These are phyloP conservation scores for Mycena sp. DNA, from an alignment of 1,284 basidiomycete species.

Conservation along the genomic window DNA sequence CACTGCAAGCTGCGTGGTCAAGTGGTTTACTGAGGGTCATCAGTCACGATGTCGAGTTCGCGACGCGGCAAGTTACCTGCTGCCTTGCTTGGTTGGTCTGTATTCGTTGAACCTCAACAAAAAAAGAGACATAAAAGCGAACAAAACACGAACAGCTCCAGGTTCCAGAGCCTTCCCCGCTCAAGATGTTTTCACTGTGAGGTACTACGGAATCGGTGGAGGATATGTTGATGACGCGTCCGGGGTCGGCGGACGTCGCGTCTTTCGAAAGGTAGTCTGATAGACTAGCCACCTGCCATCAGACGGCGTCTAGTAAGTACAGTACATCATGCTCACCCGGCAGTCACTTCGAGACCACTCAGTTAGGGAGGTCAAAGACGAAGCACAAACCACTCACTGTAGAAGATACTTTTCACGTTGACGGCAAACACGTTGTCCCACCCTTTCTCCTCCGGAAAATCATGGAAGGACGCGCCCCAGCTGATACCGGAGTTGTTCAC, in stretches of 20 bases:
- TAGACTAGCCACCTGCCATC: conserved; percentile 46
- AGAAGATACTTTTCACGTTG: conserved; percentile 86
- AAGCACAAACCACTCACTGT: conserved; percentile 57
- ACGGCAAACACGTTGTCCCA: conserved; percentile 87
- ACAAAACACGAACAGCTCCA: conserved; percentile 76
- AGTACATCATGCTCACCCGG: conserved; percentile 54
- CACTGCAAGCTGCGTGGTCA: conserved; percentile 78
- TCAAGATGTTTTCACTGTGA: conserved; percentile 59
- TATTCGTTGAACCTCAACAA: neutral
- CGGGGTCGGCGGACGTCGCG: conserved; percentile 73
- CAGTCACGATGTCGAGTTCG: conserved; percentile 35
- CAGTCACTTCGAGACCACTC: conserved; percentile 59
- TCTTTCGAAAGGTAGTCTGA: conserved; percentile 76
- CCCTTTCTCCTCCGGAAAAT: conserved; percentile 82
- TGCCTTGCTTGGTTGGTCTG: conserved; percentile 86
- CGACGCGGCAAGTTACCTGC: conserved; percentile 52
- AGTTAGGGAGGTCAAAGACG: neutral
- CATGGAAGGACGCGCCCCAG: conserved; percentile 80
- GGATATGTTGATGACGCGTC: conserved; percentile 84
- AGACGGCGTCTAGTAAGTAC: neutral
- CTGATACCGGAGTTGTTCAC: conserved; percentile 85
- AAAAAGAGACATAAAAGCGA: neutral
- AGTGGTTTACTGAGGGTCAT: conserved; percentile 70
- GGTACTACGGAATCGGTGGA: conserved; percentile 76
- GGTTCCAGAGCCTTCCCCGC: conserved; percentile 70